These are phyloP conservation scores for Trichoderma gamsii DNA, from an alignment of 495 filamentous ascomycete genomes.

Conservation along the genomic window DNA sequence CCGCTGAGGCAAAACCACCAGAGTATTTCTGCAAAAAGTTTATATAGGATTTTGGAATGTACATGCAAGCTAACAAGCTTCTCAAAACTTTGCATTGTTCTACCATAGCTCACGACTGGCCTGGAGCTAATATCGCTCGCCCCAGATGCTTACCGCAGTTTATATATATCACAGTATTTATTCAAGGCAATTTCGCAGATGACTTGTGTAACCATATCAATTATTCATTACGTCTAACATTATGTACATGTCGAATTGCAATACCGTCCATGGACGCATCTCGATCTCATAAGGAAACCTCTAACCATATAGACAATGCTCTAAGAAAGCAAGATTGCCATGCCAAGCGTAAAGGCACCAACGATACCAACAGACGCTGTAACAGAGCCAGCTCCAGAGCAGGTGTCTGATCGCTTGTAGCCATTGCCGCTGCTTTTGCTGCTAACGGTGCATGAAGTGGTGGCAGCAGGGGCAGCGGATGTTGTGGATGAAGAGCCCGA, in stretches of 20 bases:
- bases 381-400: slow-evolving; percentile 1
- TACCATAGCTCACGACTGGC: too few relatives aligned
- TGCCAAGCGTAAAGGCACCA: not conserved
- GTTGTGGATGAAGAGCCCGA: too few relatives aligned
- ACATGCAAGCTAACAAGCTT: too few relatives aligned
- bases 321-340: slow-evolving; percentile 1
- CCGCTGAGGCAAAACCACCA: too few relatives aligned
- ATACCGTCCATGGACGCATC: not conserved
- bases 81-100: too few relatives aligned
- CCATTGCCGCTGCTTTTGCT: not conserved
- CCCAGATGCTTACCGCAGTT: too few relatives aligned
- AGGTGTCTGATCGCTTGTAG: slow-evolving; percentile 8
- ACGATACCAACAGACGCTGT: not conserved
- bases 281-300: not conserved
- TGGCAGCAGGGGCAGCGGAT: not conserved
- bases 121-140: too few relatives aligned
- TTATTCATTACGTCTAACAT: not conserved
- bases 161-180: too few relatives aligned
- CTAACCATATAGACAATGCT: not conserved
- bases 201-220: not conserved
- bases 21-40: too few relatives aligned
- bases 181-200: not conserved
- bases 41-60: too few relatives aligned
- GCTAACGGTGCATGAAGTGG: not conserved
- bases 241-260: not conserved